These are phyloP conservation scores for Phytophthora aleatoria DNA, from an alignment of 352 stramenopile species.

Conservation along the genomic window DNA sequence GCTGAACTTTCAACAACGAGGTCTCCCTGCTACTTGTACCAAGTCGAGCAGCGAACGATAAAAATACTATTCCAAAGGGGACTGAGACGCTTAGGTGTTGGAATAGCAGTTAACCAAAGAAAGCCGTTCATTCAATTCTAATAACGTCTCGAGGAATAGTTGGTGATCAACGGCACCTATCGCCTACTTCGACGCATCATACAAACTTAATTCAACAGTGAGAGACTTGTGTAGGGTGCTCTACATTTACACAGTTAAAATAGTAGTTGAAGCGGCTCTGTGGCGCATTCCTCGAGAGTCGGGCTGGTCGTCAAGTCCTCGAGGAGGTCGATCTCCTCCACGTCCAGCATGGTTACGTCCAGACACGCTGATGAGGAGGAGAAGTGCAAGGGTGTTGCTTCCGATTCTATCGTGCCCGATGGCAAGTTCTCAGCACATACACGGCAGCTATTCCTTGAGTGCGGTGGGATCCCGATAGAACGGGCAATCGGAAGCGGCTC, in stretches of 20 bases:
- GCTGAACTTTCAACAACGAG: not conserved
- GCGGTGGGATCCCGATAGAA: not conserved
- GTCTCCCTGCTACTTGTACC: not conserved
- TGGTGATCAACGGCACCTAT: too few relatives aligned
- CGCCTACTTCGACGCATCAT: not conserved
- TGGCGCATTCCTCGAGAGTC: conserved; percentile 64
- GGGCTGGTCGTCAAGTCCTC: conserved; percentile 43
- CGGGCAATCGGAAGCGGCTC: conserved; percentile 15
- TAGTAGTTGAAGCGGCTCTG: conserved; percentile 62
- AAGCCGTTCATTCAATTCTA: not conserved
- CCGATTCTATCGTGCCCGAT: not conserved
- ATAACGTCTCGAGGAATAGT: conserved; percentile 1
- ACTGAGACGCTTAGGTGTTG: too few relatives aligned
- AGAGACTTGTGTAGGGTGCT: conserved; percentile 5
- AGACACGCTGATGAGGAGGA: conserved; percentile 1
- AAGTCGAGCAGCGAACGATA: too few relatives aligned
- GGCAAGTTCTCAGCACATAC: not conserved
- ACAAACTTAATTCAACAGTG: conserved; percentile 5
- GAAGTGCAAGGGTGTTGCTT: too few relatives aligned
- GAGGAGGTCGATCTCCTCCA: conserved; percentile 25
- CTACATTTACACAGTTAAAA: conserved; percentile 38
- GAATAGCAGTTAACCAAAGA: too few relatives aligned
- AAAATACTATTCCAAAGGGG: too few relatives aligned
- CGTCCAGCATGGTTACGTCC: conserved; percentile 13
- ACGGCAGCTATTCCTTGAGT: not conserved